Evolutionary conservation across 2,329 filamentous ascomycete species (phyloP).

Genomic region (Calonectria pseudoreteaudii): DNA sequence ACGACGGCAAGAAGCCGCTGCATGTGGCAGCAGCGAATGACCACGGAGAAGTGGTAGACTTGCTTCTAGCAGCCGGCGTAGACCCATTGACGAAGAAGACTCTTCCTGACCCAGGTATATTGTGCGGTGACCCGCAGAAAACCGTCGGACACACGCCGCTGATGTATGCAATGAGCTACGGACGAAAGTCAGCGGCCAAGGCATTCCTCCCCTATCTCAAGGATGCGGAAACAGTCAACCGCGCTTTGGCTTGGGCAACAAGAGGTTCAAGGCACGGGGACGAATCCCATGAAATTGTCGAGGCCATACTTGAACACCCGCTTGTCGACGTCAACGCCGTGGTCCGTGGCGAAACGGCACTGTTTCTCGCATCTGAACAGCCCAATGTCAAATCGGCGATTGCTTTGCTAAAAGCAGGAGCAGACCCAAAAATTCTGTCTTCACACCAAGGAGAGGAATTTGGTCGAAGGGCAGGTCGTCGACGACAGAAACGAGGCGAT

Average conservation of each 20-base stretch:
- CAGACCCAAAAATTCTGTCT: slow-evolving; percentile 41
- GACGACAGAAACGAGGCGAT: too few species aligned
- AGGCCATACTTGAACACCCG: slow-evolving; percentile 45
- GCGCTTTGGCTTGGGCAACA: slow-evolving; percentile 45
- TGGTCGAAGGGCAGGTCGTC: not conserved
- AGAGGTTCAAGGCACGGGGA: not conserved
- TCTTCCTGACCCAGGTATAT: slow-evolving; percentile 11
- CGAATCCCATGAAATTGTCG: slow-evolving; percentile 36
- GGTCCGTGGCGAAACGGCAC: slow-evolving; percentile 33
- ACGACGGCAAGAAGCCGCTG: slow-evolving; percentile 31
- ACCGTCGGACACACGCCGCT: slow-evolving; percentile 43
- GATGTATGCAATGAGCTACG: slow-evolving; percentile 45
- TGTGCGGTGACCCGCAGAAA: slow-evolving; percentile 22
- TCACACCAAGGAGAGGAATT: slow-evolving; percentile 8
- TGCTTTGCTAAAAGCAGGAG: slow-evolving; percentile 47
- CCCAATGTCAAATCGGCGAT: slow-evolving; percentile 29
- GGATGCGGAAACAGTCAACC: slow-evolving; percentile 35
- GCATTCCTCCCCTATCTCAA: slow-evolving; percentile 44
- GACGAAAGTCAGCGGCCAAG: slow-evolving; percentile 41
- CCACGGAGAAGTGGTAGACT: not conserved
- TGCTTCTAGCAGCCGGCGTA: not conserved
- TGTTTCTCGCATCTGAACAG: slow-evolving; percentile 30
- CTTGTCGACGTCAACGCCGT: slow-evolving; percentile 47
- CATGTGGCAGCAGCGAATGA: not conserved
- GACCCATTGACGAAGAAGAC: not conserved